These are phyloP conservation scores for Penicillium palitans DNA, from an alignment of 2,329 filamentous ascomycete species.

Conservation along the genomic window DNA sequence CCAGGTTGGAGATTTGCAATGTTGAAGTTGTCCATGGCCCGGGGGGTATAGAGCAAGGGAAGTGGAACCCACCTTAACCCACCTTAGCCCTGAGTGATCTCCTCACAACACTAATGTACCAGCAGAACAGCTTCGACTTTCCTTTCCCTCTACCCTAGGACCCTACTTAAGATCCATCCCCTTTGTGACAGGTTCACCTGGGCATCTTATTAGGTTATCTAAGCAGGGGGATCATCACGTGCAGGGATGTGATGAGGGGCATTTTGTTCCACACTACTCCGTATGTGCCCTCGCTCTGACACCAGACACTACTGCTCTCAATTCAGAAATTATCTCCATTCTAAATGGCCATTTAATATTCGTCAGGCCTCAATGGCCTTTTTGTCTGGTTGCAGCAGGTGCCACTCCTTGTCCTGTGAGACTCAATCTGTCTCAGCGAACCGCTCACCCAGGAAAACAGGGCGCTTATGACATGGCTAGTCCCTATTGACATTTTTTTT, in stretches of 20 bases:
- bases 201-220: constrained; percentile 8
- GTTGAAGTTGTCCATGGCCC: background rate
- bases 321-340: background rate
- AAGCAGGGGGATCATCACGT: constrained; percentile 17
- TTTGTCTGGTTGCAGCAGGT: constrained; percentile 12
- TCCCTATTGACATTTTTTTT: constrained; percentile 28
- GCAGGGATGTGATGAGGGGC: constrained; percentile 21
- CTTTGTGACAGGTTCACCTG: background rate
- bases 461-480: constrained; percentile 39
- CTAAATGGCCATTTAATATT: constrained; percentile 9
- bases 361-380: constrained; percentile 4
- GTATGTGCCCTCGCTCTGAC: constrained; percentile 6
- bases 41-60: background rate
- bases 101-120: background rate
- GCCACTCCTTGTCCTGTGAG: constrained; percentile 14
- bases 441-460: constrained; percentile 32
- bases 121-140: background rate
- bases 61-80: background rate
- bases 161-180: background rate
- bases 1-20: background rate
- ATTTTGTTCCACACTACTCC: constrained; percentile 9
- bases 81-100: background rate
- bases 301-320: constrained; percentile 6
- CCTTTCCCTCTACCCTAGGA: too few relatives aligned
- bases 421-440: constrained; percentile 31